phyloP scores from a whole-genome alignment of 768 basidiomycete species.

The Glaciozyma antarctica region DNA sequence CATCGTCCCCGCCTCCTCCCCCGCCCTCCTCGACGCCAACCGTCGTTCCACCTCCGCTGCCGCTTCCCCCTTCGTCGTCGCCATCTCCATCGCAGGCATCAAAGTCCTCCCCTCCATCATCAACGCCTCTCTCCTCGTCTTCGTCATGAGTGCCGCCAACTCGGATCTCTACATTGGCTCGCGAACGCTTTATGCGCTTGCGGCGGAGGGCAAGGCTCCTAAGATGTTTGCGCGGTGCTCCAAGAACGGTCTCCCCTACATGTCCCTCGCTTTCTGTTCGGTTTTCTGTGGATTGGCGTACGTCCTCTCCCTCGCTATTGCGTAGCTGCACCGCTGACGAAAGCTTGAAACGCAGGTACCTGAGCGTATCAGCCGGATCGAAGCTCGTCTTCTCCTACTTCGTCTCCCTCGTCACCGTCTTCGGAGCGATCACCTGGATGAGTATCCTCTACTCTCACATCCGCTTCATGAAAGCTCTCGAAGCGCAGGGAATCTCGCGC shows the following conservation, averaged over 20 bases:
- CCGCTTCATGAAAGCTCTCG: constrained; percentile 21
- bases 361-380: constrained; percentile 33
- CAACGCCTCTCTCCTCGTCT: constrained; percentile 39
- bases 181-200: constrained; percentile 41
- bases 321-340: too few relatives aligned
- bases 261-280: constrained; percentile 35
- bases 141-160: constrained; percentile 34
- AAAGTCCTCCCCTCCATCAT: constrained; percentile 39
- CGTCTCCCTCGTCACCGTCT: constrained; percentile 34
- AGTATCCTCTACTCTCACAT: constrained; percentile 58
- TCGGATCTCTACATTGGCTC: constrained; percentile 36
- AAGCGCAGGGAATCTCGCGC: constrained; percentile 46
- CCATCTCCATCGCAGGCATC: constrained; percentile 32
- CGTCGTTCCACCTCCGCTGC: constrained; percentile 20
- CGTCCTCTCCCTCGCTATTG: neutral
- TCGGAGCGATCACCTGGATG: constrained; percentile 55
- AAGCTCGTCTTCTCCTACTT: constrained; percentile 41
- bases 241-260: constrained; percentile 37
- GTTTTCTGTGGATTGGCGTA: constrained; percentile 37
- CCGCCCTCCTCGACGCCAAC: constrained; percentile 47
- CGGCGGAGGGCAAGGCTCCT: constrained; percentile 39
- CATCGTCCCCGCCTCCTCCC: constrained; percentile 63
- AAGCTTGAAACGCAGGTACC: constrained; percentile 28
- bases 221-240: constrained; percentile 39
- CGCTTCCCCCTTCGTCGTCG: constrained; percentile 42